Percentiles rank a stretch among this genome's conserved stretches.
These are phyloP conservation scores for Zoysia japonica DNA, from an alignment of 176 grass and related monocot genomes.

Conservation along the genomic window DNA sequence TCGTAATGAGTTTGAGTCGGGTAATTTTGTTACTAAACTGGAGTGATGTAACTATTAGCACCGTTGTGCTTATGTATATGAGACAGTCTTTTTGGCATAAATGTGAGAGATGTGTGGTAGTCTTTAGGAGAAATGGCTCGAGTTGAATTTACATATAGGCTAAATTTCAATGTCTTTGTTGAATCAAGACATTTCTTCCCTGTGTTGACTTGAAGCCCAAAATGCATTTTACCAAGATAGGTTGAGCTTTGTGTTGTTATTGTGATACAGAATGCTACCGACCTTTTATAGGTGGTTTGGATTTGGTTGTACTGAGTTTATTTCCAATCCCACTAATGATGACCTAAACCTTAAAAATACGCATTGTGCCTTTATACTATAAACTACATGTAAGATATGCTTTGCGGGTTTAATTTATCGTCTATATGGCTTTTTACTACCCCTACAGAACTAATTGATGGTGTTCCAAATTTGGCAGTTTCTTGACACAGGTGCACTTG, in stretches of 20 bases:
- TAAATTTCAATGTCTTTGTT: neutral
- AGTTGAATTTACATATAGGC: neutral
- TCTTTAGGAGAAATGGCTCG: no score
- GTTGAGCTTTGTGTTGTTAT: neutral
- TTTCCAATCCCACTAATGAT: neutral
- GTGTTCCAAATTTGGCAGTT: conserved; percentile 52
- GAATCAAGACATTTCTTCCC: neutral
- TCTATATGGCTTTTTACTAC: neutral
- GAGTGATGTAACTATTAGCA: neutral
- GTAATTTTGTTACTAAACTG: conserved; percentile 1
- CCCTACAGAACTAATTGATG: conserved; percentile 13
- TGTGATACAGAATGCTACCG: neutral
- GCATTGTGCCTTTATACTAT: neutral
- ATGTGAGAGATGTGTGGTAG: conserved; percentile 7
- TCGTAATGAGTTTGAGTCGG: neutral
- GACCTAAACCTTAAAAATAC: neutral
- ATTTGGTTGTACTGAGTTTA: neutral
- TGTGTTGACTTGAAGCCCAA: neutral
- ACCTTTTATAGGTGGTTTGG: neutral
- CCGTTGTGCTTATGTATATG: neutral
- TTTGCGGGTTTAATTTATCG: neutral
- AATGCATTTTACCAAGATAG: neutral
- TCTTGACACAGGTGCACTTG: conserved; percentile 53
- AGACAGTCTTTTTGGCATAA: neutral
- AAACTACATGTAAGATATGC: neutral